Conservation (phyloP, 2,329 filamentous ascomycete genomes). For the Aspergillus ruber region DNA sequence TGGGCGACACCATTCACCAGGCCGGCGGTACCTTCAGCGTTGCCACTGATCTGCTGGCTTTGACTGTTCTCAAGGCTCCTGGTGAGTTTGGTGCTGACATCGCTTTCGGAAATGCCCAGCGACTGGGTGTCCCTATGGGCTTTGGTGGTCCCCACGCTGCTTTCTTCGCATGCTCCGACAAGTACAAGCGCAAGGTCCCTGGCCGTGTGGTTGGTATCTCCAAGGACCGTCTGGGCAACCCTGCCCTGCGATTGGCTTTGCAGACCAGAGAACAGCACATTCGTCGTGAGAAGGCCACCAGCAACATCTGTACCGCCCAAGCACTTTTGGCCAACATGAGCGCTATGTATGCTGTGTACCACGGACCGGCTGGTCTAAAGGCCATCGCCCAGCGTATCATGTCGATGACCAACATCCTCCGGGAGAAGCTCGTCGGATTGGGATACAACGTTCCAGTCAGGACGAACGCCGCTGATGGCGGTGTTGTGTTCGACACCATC, state of each 20-base stretch:
- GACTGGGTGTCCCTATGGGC: conserved; percentile 85
- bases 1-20: conserved; percentile 72
- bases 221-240: conserved; percentile 78
- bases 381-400: conserved; percentile 74
- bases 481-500: conserved; percentile 73
- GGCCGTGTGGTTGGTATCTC: conserved; percentile 86
- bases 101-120: conserved; percentile 85
- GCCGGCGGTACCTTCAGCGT: conserved; percentile 75
- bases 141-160: conserved; percentile 93
- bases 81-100: conserved; percentile 94
- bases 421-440: conserved; percentile 55
- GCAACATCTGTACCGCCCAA: conserved; percentile 95
- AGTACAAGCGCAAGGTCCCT: conserved; percentile 90
- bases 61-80: conserved; percentile 81
- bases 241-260: conserved; percentile 73
- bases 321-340: conserved; percentile 93
- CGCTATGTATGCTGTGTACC: conserved; percentile 89
- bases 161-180: conserved; percentile 87
- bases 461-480: conserved; percentile 50
- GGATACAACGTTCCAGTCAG: conserved; percentile 59
- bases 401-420: conserved; percentile 62
- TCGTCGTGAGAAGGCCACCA: conserved; percentile 90
- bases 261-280: conserved; percentile 97
- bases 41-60: conserved; percentile 79
- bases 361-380: conserved; percentile 76